A percentile compares a stretch with the other conserved stretches of the same genome.
Conservation (phyloP, 2,329 filamentous ascomycete genomes). For the Arachnomyces sp. region DNA sequence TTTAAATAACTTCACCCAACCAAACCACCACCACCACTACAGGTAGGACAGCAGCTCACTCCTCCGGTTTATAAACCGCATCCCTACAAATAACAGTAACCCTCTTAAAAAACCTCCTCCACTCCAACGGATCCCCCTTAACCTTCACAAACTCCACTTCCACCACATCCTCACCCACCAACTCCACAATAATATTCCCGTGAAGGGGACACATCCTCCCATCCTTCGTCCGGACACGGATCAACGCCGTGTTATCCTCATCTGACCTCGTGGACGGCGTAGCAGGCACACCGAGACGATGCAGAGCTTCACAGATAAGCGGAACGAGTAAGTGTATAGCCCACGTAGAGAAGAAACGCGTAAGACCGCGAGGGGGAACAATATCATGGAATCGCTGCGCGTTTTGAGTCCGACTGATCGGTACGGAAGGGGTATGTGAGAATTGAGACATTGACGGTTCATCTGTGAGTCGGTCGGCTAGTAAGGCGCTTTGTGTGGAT, state of each 20-base stretch:
- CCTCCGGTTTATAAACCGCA: slow-evolving; percentile 59
- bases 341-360: slow-evolving; percentile 83
- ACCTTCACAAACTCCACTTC: slow-evolving; percentile 89
- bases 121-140: slow-evolving; percentile 93
- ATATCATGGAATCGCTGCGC: slow-evolving; percentile 86
- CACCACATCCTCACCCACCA: slow-evolving; percentile 51
- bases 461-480: slow-evolving; percentile 62
- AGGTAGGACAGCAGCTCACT: slow-evolving; percentile 14
- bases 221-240: slow-evolving; percentile 66
- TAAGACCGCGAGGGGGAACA: slow-evolving; percentile 75
- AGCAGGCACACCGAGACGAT: slow-evolving; percentile 73
- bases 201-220: slow-evolving; percentile 38
- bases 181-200: slow-evolving; percentile 37
- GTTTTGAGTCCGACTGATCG: slow-evolving; percentile 77
- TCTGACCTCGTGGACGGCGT: slow-evolving; percentile 36
- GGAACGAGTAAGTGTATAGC: slow-evolving; percentile 67
- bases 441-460: slow-evolving; percentile 83
- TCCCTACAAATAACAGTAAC: slow-evolving; percentile 83
- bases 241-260: slow-evolving; percentile 47
- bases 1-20: not conserved
- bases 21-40: not conserved
- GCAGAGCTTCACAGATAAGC: slow-evolving; percentile 70
- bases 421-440: slow-evolving; percentile 66
- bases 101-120: slow-evolving; percentile 94
- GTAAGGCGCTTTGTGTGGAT: slow-evolving; percentile 31